phyloP scores from a whole-genome alignment of 2,329 filamentous ascomycete genomes.

The Fusarium sp. region DNA sequence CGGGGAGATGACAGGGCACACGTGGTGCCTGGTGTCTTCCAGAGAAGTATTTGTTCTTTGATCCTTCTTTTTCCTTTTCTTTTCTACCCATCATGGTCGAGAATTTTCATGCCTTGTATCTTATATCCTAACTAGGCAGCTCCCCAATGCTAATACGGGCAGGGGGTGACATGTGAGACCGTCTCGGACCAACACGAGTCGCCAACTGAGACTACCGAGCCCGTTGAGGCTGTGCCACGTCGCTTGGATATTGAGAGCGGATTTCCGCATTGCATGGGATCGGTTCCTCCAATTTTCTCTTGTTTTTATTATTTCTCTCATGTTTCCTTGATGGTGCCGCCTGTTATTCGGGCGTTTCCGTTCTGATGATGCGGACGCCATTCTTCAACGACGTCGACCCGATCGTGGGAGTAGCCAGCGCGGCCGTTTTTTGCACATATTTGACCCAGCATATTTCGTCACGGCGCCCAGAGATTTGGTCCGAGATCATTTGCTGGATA shows the following conservation, averaged over 20 bases:
- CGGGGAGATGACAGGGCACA: no score
- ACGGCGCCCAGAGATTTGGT: conserved; percentile 48
- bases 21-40: no score
- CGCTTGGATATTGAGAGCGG: not conserved
- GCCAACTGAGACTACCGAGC: not conserved
- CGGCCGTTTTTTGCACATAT: conserved; percentile 47
- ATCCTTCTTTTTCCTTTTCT: no score
- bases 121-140: no score
- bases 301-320: not conserved
- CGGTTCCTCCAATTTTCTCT: not conserved
- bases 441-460: conserved; percentile 40
- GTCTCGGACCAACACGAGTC: not conserved
- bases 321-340: not conserved
- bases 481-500: conserved; percentile 54
- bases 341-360: not conserved
- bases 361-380: conserved; percentile 3
- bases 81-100: no score
- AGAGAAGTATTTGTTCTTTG: no score
- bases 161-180: no score
- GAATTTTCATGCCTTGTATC: no score
- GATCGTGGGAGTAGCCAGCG: conserved; percentile 13
- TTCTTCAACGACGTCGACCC: conserved; percentile 5
- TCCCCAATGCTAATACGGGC: no score
- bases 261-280: not conserved
- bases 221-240: not conserved